A percentile compares a stretch with the other conserved stretches of the same genome.
Evolutionary conservation across 257 asterid species (phyloP).

Genomic region (Penstemon barbatus): DNA sequence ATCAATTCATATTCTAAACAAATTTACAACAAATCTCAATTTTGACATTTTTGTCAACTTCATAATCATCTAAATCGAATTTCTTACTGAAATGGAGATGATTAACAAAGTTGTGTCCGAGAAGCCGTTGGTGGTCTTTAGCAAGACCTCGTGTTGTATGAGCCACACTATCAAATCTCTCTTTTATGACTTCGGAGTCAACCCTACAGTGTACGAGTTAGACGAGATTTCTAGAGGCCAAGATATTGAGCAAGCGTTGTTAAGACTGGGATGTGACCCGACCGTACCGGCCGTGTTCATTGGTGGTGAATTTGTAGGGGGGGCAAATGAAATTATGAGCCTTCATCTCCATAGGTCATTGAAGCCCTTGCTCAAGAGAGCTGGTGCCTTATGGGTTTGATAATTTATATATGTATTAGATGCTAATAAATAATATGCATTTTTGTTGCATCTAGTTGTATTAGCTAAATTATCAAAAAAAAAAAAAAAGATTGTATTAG

Average conservation of each 20-base stretch:
- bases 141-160: constrained; percentile 71
- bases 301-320: constrained; percentile 69
- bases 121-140: constrained; percentile 74
- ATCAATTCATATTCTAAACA: neutral
- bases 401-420: neutral
- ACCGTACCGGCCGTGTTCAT: constrained; percentile 69
- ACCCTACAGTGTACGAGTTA: constrained; percentile 63
- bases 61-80: neutral
- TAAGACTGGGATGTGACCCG: constrained; percentile 52
- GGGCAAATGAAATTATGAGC: constrained; percentile 71
- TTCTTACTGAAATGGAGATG: constrained; percentile 50
- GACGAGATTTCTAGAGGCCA: constrained; percentile 60
- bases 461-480: neutral
- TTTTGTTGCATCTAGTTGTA: constrained; percentile 19
- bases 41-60: neutral
- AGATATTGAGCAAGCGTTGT: constrained; percentile 72
- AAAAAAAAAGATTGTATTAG: constrained; percentile 13
- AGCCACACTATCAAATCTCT: constrained; percentile 68
- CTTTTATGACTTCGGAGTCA: constrained; percentile 62
- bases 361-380: constrained; percentile 65
- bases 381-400: constrained; percentile 81
- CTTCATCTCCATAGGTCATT: constrained; percentile 70
- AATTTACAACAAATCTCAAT: neutral
- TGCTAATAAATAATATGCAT: neutral
- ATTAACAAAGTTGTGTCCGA: constrained; percentile 64